phyloP scores from a whole-genome alignment of 768 basidiomycete genomes.

The Auricularia cornea region DNA sequence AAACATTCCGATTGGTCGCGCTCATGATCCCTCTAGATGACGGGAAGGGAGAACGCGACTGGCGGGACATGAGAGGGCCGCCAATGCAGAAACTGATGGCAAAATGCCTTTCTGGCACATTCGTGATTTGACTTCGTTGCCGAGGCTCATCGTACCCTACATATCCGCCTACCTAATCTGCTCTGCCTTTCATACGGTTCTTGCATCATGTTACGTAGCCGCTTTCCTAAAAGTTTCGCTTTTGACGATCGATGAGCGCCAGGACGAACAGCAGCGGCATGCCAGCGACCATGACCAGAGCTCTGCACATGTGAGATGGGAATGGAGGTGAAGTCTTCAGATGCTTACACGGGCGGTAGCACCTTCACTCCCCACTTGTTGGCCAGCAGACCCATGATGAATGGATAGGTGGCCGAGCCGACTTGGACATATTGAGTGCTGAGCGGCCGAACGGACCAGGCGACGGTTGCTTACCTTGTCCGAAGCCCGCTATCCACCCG shows the following conservation, averaged over 20 bases:
- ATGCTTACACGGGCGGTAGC: slow-evolving; percentile 1
- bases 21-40: too few species aligned
- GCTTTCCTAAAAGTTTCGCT: too few species aligned
- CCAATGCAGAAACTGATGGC: too few species aligned
- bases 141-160: too few species aligned
- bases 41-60: too few species aligned
- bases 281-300: not conserved
- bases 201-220: too few species aligned
- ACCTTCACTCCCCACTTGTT: slow-evolving; percentile 1
- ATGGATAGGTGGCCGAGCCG: slow-evolving; percentile 1
- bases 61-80: too few species aligned
- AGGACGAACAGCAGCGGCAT: not conserved
- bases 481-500: slow-evolving; percentile 29
- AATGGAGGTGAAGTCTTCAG: not conserved
- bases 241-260: not conserved
- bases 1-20: too few species aligned
- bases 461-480: slow-evolving; percentile 66
- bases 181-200: too few species aligned
- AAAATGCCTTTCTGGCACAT: too few species aligned
- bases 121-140: too few species aligned
- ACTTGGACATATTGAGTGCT: not conserved
- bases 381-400: slow-evolving; percentile 3
- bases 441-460: slow-evolving; percentile 52
- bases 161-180: too few species aligned
- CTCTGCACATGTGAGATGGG: not conserved